A percentile compares a stretch with the other conserved stretches of the same genome.
Evolutionary conservation across 73 alveolate species (phyloP).

Genomic region (Effrenium voratum): DNA sequence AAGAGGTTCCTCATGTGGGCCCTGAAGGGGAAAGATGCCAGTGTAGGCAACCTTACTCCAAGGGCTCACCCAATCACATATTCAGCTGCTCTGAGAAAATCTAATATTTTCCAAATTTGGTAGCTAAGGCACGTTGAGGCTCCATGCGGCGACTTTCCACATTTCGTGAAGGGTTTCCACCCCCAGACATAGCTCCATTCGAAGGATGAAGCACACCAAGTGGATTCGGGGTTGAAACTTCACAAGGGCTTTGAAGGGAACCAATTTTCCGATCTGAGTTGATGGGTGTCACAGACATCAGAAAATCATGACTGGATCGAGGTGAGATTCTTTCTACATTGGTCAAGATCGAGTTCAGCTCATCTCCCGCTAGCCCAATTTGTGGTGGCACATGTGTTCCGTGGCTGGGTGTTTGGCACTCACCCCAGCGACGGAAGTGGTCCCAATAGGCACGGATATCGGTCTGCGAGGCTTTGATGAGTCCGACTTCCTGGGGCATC

Average conservation of each 20-base stretch:
- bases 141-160: constrained; percentile 17
- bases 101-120: neutral
- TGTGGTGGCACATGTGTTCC: neutral
- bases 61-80: neutral
- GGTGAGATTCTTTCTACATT: neutral
- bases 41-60: neutral
- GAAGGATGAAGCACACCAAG: neutral
- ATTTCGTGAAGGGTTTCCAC: neutral
- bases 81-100: neutral
- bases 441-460: neutral
- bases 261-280: neutral
- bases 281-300: neutral
- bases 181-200: neutral
- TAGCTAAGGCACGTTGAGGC: constrained; percentile 3
- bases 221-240: neutral
- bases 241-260: too few relatives aligned
- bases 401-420: constrained; percentile 21
- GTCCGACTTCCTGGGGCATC: too few relatives aligned
- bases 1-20: neutral
- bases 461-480: neutral
- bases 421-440: neutral
- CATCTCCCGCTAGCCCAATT: constrained; percentile 15
- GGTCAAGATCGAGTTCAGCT: neutral
- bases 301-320: neutral
- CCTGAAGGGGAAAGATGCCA: constrained; percentile 2